Evolutionary conservation across 2,329 filamentous ascomycete species (phyloP), one percentile per base, ranked within the genome.

Genomic region (Claviceps maximensis): DNA sequence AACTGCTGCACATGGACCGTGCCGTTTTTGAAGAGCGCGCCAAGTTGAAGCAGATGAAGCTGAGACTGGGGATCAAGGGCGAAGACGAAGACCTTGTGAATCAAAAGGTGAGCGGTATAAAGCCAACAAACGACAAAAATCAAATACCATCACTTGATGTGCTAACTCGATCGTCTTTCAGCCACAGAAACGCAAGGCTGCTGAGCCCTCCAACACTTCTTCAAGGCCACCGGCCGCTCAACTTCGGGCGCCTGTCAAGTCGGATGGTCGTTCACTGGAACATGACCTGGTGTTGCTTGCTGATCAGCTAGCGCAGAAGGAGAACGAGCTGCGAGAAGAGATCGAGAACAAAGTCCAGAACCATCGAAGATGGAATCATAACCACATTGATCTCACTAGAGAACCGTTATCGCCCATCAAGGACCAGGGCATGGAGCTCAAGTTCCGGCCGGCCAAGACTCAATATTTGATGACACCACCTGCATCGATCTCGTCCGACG

Each of bases 21-120:
- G 75, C 79, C 54, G 79, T 97, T 53, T 97, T 95, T 67, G 81
- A 94, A 66, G 83, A 94, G 65, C 82, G 93, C 50, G 77, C 79
- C 55, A 81, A 82, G 64, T 79, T 97, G 60, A 95, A 94, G 74
- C 83, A 91, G 59, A 83, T 86, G 69, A 97, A 97, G 76, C 76
- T 87, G 64, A 86, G 86, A 63, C 79, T 96, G 58, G 83, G 85
- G 61, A 91, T 97, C 74, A 94, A 93, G 71, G 84, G 82, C 60
- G 87, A 95, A 63, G 93, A 97, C 63, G 91, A 97, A 62, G 89
- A 96, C 66, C 79, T 95, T 63, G 84, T 95, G 72, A 94, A 95
- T 71, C 87, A 93, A 68, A 95, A 93, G 80, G 87, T 91, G 75
- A 68, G 78, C 65, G 56, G 13, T 53, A 25, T 9, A 29, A 29